Percentiles rank a stretch among this genome's conserved stretches.
Evolutionary conservation across 345 rosid genomes (phyloP).

Genomic region (Physaria fendleri): DNA sequence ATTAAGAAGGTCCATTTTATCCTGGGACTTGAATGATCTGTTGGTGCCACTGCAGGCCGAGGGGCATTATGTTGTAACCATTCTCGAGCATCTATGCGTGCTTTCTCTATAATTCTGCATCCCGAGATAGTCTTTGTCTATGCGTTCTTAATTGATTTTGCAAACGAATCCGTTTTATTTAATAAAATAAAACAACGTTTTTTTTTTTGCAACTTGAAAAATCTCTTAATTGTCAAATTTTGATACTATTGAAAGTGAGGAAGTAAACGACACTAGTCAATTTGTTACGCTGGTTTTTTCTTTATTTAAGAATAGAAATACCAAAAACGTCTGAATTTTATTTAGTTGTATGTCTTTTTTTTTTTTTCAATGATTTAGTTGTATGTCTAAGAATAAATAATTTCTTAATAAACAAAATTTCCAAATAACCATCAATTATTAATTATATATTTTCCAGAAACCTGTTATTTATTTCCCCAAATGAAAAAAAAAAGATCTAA

Average conservation of each 20-base stretch:
- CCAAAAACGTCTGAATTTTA: constrained; percentile 4
- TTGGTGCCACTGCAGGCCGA: no score
- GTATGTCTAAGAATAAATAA: neutral
- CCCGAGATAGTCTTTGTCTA: no score
- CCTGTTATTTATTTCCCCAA: neutral
- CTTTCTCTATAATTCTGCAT: no score
- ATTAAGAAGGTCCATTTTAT: no score
- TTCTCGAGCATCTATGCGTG: no score
- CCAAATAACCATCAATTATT: neutral
- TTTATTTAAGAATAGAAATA: neutral
- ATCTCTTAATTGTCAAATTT: neutral
- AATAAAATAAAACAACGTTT: neutral
- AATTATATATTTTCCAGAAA: no score
- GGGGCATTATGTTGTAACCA: no score
- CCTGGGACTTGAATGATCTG: no score
- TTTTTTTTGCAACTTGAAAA: neutral
- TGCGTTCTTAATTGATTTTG: neutral
- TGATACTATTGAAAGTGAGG: neutral
- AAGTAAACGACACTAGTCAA: constrained; percentile 20
- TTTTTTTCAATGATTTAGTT: no score
- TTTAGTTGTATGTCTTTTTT: no score
- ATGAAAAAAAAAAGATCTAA: neutral
- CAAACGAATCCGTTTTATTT: neutral
- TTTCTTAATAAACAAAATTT: neutral
- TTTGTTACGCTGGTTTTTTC: neutral